Base-by-base conservation (phyloP, 2,329 filamentous ascomycete genomes). In the Teratosphaeria gauchensis region DNA sequence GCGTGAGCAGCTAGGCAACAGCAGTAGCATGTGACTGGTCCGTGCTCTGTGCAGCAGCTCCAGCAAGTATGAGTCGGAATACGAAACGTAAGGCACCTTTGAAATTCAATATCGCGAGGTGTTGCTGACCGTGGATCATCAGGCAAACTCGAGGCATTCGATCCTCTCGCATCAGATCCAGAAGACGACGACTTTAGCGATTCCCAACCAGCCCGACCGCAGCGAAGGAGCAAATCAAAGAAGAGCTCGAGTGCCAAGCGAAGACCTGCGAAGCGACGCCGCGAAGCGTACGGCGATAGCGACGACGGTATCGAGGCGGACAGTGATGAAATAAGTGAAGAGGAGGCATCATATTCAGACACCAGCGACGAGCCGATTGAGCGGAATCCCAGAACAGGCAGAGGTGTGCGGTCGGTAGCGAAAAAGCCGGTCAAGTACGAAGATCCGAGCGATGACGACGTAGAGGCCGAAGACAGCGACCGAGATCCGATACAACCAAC, bases 341-440 rank as follows among this genome's bases (percentile, higher is more conserved):
- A 77, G 28, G 74, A 65, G 66, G 69, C 60, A 19, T 76, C 74
- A 2, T 74, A 73, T 55, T 76, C 75, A 9, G 76, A 77, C 16
- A 61, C 76, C 6, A 74, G 74, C 38, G 74, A 78, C 48, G 70
- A 73, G 54, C 73, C 73, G 28, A 72, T 78, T 1, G 80, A 82
- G 65, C 75, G 78, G 59, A 84, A 84, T 65, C 80, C 81, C 19
- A 68, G 67, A 42, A 80, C 81, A 55, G 84, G 84, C 38, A 75
- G 82, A 54, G 77, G 79, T 52, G 78, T 80, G 63, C 79, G 84
- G 62, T 76, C 76, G 59, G 80, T 78, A n/a, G 78, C 80, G 11
- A 80, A 80, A 66, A 80, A 82, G 64, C 70, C 72, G 28, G 76
- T 80, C 52, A 77, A 76, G 33, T 85, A 86, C 75, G 78, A 83